Percentiles rank a stretch among this genome's conserved stretches.
These are phyloP conservation scores for Russula compacta DNA, from an alignment of 768 basidiomycete genomes.

Conservation along the genomic window DNA sequence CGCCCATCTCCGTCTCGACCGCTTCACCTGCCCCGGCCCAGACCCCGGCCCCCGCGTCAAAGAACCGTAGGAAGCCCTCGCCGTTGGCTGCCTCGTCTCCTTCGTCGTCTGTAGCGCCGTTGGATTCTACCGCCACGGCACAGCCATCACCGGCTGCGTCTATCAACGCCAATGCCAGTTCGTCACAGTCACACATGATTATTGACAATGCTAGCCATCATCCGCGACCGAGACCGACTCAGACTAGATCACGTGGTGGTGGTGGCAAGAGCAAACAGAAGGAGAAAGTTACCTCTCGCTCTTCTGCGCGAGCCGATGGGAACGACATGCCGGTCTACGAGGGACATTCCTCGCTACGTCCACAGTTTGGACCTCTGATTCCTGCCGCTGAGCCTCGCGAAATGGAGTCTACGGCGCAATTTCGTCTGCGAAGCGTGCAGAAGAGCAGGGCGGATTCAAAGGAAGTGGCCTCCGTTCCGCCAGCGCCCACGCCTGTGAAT, in stretches of 20 bases:
- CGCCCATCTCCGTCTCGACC: not conserved
- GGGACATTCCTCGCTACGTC: not conserved
- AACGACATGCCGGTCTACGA: not conserved
- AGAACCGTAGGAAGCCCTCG: conserved; percentile 7
- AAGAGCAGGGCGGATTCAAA: not conserved
- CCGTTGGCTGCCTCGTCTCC: conserved; percentile 1
- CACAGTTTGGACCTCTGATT: not conserved
- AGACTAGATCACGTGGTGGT: not conserved
- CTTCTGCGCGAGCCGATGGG: not conserved
- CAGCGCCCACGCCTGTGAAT: not conserved
- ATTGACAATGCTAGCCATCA: not conserved
- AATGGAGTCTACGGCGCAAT: not conserved
- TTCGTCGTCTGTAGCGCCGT: not conserved
- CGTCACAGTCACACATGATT: not conserved
- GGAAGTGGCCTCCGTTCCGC: not conserved
- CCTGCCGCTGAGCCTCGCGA: not conserved
- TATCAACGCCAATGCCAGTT: not conserved
- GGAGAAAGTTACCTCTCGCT: not conserved
- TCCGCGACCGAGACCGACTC: not conserved
- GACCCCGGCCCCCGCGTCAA: not conserved
- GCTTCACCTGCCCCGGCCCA: not conserved
- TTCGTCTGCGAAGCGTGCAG: not conserved
- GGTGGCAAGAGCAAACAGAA: not conserved
- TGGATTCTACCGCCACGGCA: not conserved
- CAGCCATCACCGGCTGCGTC: not conserved